Evolutionary conservation across 2,329 filamentous ascomycete genomes (phyloP).

Genomic region (Monilinia polystroma): DNA sequence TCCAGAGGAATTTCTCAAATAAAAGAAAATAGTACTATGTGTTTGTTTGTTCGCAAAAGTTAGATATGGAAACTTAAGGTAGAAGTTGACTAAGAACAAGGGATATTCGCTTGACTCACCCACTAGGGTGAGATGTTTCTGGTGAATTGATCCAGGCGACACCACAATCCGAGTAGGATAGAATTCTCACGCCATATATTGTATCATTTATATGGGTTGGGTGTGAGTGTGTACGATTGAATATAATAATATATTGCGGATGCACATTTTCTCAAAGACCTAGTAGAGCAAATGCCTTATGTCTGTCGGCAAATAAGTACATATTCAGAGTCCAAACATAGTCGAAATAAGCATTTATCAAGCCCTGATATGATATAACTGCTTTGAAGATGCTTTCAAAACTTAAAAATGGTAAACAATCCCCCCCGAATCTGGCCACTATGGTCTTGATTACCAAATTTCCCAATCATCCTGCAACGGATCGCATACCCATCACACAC

Average conservation of each 20-base stretch:
- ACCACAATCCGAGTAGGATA: neutral
- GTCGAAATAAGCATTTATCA: neutral
- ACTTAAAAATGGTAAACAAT: neutral
- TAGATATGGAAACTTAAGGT: neutral
- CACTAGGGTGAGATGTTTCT: constrained; percentile 1
- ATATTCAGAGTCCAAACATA: neutral
- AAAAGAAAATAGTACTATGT: neutral
- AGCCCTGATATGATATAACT: neutral
- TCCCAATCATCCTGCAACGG: neutral
- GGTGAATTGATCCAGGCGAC: constrained; percentile 6
- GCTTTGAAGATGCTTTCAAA: neutral
- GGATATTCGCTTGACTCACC: neutral
- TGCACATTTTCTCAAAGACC: neutral
- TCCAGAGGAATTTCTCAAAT: neutral
- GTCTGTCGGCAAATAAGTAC: neutral
- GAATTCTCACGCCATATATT: neutral
- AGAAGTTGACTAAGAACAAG: neutral
- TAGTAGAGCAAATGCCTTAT: neutral
- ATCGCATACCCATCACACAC: neutral
- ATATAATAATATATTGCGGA: neutral
- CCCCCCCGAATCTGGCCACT: neutral
- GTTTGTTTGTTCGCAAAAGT: neutral
- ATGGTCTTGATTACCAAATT: neutral
- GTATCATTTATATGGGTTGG: neutral
- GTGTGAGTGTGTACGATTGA: neutral